Evolutionary conservation across 179 eudicot genomes (phyloP), one percentile per base, ranked within the genome.

Genomic region (Corrigiola litoralis): DNA sequence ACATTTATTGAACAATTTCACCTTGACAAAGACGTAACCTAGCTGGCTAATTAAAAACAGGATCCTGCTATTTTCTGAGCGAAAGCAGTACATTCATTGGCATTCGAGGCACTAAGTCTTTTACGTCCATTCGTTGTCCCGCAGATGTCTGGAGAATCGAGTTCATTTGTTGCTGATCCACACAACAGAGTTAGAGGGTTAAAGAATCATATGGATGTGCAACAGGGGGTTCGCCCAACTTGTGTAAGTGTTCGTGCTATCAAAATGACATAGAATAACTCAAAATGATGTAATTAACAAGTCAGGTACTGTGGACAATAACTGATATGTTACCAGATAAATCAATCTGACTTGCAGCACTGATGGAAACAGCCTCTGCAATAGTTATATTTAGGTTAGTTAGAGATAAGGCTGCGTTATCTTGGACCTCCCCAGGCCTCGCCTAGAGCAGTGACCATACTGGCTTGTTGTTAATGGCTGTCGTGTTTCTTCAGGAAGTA

Each of bases 91-190:
- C n/a, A 29, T 54, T 28, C 6, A 2, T 44, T 60, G 29, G 18
- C 5, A 29, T n/a, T 32, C 29, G 20, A 1, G 20, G 32, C 57
- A 58, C 34, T 7, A 31, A 18, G 23, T 56, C n/a, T 47, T 25
- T 47, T 29, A 1, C 20, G 1, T 45, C n/a, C 11, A 20, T 46
- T 24, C 36, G 1, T 41, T 41, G 31, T 41, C 18, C 29, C 38
- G 36, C 71, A 66, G 76, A 44, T 44, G 18, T 23, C 42, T 53
- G 61, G 62, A 24, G 72, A 67, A 33, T 44, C 62, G 33, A 59
- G 56, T 60, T 52, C 62, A 10, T 46, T 27, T 31, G n/a, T 23
- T 5, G 62, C 47, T 32, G 36, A 51, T 66, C 18, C 55, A 50
- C 62, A 25, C 29, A 72, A 34, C 47, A 66, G 49, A 52, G 45